Conservation (phyloP, 2,329 filamentous ascomycete genomes). For the Colletotrichum ledebouriae region DNA sequence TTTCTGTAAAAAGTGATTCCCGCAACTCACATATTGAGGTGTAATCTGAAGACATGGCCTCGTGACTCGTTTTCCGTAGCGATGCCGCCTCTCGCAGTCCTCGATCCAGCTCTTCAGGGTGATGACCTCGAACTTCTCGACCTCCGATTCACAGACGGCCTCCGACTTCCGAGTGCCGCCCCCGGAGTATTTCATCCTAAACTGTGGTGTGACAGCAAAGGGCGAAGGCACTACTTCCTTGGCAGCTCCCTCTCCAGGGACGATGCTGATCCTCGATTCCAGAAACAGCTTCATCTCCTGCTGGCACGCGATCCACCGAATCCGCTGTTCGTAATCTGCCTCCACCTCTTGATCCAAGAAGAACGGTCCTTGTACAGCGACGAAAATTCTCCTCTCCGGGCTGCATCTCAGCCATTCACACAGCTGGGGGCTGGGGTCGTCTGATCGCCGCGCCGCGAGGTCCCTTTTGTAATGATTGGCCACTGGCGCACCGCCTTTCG, state of each 20-base stretch:
- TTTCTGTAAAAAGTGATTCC: background rate
- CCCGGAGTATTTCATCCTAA: background rate
- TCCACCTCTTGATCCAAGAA: constrained; percentile 14
- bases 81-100: constrained; percentile 9
- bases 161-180: background rate
- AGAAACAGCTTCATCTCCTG: constrained; percentile 15
- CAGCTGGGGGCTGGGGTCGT: constrained; percentile 15
- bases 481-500: background rate
- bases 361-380: constrained; percentile 23
- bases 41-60: constrained; percentile 5
- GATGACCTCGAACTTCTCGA: constrained; percentile 1
- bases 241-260: background rate
- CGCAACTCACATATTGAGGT: constrained; percentile 14
- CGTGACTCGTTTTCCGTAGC: background rate
- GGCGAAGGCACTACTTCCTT: background rate
- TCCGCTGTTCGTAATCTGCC: background rate
- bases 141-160: constrained; percentile 18
- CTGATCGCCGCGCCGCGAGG: background rate
- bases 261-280: constrained; percentile 22
- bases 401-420: background rate
- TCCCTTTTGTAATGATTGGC: constrained; percentile 2
- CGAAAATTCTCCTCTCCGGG: background rate
- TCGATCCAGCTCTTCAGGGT: constrained; percentile 20
- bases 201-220: constrained; percentile 27
- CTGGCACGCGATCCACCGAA: background rate